These are phyloP conservation scores for Geotrichum macrosporum DNA, from an alignment of 1,139 yeast species.

Conservation along the genomic window DNA sequence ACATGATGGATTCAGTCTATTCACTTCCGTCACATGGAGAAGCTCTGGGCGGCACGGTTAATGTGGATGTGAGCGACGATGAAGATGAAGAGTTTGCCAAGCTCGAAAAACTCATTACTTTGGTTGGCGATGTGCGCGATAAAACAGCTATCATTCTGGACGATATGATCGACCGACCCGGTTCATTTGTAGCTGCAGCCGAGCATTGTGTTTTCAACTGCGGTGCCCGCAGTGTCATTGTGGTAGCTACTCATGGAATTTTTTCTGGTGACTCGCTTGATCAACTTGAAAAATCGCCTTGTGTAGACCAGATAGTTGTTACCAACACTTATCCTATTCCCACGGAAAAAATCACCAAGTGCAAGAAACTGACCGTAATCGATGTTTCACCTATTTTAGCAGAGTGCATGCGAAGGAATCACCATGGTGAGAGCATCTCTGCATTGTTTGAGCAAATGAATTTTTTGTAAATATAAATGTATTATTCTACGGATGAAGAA, in stretches of 20 bases:
- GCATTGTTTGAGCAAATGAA: conserved; percentile 85
- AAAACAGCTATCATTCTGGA: conserved; percentile 91
- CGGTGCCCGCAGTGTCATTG: conserved; percentile 87
- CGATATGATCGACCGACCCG: conserved; percentile 95
- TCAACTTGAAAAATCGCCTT: conserved; percentile 67
- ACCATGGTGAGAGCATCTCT: conserved; percentile 93
- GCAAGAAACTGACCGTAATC: conserved; percentile 71
- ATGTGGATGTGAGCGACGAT: conserved; percentile 73
- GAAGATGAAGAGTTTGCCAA: conserved; percentile 45
- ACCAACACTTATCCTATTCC: conserved; percentile 94
- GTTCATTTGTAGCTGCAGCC: conserved; percentile 92
- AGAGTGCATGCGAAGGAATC: conserved; percentile 97
- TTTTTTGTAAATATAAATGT: conserved; percentile 6
- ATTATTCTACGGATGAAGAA: too few species aligned
- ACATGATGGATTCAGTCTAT: conserved; percentile 21
- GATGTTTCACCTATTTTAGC: conserved; percentile 95
- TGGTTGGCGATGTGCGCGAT: conserved; percentile 91
- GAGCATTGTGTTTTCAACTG: conserved; percentile 93
- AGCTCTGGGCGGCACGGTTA: conserved; percentile 80
- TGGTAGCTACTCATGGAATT: conserved; percentile 93
- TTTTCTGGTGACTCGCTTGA: conserved; percentile 85
- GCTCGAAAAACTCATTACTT: conserved; percentile 78
- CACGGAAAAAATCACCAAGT: conserved; percentile 51
- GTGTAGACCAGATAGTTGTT: conserved; percentile 84
- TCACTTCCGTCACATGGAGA: conserved; percentile 27